Conservation (phyloP, 2,329 filamentous ascomycete species). For the Knoxdaviesia capensis region DNA sequence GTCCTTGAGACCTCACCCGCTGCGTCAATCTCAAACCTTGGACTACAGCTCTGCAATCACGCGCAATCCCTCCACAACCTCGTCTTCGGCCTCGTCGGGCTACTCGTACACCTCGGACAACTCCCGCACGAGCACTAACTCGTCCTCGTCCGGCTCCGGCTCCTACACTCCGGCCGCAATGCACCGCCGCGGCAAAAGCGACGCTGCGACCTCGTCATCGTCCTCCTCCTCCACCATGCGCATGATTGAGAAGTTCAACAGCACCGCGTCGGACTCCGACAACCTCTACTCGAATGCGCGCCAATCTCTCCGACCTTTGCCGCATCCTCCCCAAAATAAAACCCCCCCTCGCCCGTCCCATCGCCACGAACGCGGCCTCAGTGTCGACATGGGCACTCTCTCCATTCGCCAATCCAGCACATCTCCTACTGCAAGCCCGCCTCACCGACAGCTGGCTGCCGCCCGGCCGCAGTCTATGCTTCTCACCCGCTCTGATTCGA, state of each 20-base stretch:
- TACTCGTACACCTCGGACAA: conserved; percentile 41
- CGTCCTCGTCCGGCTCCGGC: conserved; percentile 37
- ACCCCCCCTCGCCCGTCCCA: conserved; percentile 2
- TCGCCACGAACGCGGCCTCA: conserved; percentile 39
- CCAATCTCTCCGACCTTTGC: conserved; percentile 56
- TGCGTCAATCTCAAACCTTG: conserved; percentile 16
- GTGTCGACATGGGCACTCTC: conserved; percentile 38
- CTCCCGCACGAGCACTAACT: conserved; percentile 37
- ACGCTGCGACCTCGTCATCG: conserved; percentile 37
- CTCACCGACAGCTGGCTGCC: conserved; percentile 17
- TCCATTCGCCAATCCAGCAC: conserved; percentile 21
- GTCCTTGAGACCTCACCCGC: conserved; percentile 13
- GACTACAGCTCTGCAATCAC: conserved; percentile 15
- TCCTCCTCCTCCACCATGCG: neutral
- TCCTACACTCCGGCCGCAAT: conserved; percentile 24
- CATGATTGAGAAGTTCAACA: conserved; percentile 2
- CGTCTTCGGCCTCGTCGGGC: conserved; percentile 49
- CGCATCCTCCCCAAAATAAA: conserved; percentile 35
- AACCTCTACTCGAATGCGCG: conserved; percentile 53
- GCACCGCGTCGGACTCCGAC: conserved; percentile 22
- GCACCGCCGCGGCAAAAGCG: conserved; percentile 61
- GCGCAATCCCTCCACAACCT: conserved; percentile 49
- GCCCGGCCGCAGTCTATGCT: conserved; percentile 41
- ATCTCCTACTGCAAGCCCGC: conserved; percentile 20
- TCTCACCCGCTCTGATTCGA: conserved; percentile 34